Base-by-base conservation (phyloP, 192 early-diverging fungal species). In the Backusella mclennaniae region DNA sequence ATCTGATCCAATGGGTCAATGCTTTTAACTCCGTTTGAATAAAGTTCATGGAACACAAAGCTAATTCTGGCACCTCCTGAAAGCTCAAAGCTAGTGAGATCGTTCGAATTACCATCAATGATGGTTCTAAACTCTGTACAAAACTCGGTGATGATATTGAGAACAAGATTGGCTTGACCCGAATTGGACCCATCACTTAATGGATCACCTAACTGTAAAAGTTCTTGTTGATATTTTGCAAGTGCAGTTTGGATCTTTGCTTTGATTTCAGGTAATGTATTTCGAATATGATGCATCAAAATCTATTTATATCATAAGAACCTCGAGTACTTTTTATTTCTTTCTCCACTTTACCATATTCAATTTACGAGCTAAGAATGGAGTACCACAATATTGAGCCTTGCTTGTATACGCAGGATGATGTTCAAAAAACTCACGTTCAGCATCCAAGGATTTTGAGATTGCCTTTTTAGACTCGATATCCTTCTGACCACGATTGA, bases 31-130 rank as follows among this genome's bases (percentile, higher is more conserved):
- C 96, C 96, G 76, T 90, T 90, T 39, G 93, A 86, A 82, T 90
- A 99, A 68, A 99, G 94, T 80, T 99, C 98, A 84, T 99, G 97
- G 85, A 99, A 98, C n/a, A 99, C 98, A 90, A 96, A 99, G 77
- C 92, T 93, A 74, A 99, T 97, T 85, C 98, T 96, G 17, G 98
- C 98, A 78, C 98, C 98, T 76, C 98, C 98, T 69, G 93, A 93
- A 5, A 99, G 87, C 83, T 99, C 98, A 82, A 94, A 94, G 38
- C 92, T 92, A 9, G 97, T 95, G 49, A 99, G 87, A 68, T 99
- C 97, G 35, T 94, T 92, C 3, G 97, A 95, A 72, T 97, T 97
- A 84, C 98, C 98, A 76, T 96, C 96, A 49, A 99, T 93, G 29
- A 98, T 90, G 11, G 95, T 93, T 70, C 96, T 92, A 87, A 99